Base-by-base conservation (phyloP, 176 grass and related monocot genomes). In the Cenchrus purpureus region DNA sequence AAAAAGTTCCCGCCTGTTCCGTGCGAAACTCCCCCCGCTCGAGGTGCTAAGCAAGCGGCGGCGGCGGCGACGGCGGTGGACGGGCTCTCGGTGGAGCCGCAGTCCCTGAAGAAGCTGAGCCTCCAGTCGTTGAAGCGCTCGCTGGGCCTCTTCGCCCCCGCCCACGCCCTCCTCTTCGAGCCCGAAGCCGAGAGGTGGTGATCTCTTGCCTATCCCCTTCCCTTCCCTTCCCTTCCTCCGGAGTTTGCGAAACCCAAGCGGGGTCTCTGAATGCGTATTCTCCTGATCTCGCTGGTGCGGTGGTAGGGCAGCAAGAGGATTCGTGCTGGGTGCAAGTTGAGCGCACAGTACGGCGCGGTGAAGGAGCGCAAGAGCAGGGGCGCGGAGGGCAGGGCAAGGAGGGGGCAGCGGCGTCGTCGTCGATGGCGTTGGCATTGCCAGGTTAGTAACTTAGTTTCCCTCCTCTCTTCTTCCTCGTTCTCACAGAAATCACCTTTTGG, bases 71-170 rank as follows among this genome's bases (percentile, higher is more conserved):
- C 69, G 73, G 32, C 66, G 82, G 78, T 65, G 68, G 79, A 65
- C 32, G 80, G 85, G 78, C 85, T 88, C 40, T 77, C 90, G 43
- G 92, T 92, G 32, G 95, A 97, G 82, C 92, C 86, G 42, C 95
- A 97, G 28, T 94, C 95, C 7, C 66, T 94, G 83, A 92, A 92
- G 81, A 94, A 94, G 95, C 86, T 97, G 22, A 94, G 95, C 57
- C 82, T 92, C 13, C 94, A 89, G 78, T 97, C 95, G 32, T 84
- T 97, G 13, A 97, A 89, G 76, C 90, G 92, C 6, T 89, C 90
- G 8, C 84, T 89, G 13, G 95, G 94, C 70, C 90, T 97, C 84
- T 97, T 94, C 79, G 76, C 86, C 22, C 84, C 92, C 20, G 48
- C 86, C 51, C 92, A 91, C 45, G 74, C 78, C 34, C 63, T 86